Conservation (phyloP, 352 stramenopile species). For the Globisporangium cystogenes region DNA sequence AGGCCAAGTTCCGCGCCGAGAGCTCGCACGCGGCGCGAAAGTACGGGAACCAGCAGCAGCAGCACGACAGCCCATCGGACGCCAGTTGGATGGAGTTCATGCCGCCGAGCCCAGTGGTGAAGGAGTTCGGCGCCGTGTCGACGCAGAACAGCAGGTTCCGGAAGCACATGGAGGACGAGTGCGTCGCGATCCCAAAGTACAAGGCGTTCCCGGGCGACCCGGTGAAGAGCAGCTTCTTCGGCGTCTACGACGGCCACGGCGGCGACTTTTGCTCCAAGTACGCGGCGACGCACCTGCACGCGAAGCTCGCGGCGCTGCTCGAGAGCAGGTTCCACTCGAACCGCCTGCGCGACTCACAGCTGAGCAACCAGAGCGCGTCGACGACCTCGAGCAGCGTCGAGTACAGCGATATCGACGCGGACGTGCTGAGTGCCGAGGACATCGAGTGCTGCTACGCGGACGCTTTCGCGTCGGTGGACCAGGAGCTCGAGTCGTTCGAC, state of each 20-base stretch:
- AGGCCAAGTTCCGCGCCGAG: constrained; percentile 11
- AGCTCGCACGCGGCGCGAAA: constrained; percentile 4
- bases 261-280: constrained; percentile 80
- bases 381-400: constrained; percentile 44
- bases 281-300: constrained; percentile 63
- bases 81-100: constrained; percentile 18
- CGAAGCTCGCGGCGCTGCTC: constrained; percentile 40
- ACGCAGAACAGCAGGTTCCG: constrained; percentile 79
- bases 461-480: constrained; percentile 56
- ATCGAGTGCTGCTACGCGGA: constrained; percentile 58
- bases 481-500: constrained; percentile 59
- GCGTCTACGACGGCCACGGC: constrained; percentile 79
- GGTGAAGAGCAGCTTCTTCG: constrained; percentile 74
- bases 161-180: constrained; percentile 83
- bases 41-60: constrained; percentile 5
- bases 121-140: constrained; percentile 66
- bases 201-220: constrained; percentile 49
- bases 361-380: constrained; percentile 34
- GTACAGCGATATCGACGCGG: constrained; percentile 24
- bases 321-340: constrained; percentile 34
- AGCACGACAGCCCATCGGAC: constrained; percentile 12
- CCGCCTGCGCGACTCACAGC: constrained; percentile 20
- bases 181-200: constrained; percentile 67
- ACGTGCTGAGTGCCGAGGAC: constrained; percentile 50
- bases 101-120: constrained; percentile 36